phyloP scores from a whole-genome alignment of 345 rosid species.

The Syzygium grande region DNA sequence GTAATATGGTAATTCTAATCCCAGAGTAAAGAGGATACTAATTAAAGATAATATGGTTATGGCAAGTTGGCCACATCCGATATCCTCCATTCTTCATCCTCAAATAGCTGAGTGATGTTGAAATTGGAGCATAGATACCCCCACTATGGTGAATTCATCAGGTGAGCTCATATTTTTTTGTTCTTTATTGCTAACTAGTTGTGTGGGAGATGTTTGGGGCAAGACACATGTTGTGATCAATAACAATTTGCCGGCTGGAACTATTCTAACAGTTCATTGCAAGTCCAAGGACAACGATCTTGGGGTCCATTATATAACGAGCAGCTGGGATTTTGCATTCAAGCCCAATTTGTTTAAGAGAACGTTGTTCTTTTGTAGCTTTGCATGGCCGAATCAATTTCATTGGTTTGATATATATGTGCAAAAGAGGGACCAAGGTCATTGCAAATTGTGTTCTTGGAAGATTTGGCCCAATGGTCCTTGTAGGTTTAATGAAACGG shows the following conservation, averaged over 20 bases:
- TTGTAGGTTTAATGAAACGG: not conserved
- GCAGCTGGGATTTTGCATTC: not conserved
- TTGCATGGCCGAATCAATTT: not conserved
- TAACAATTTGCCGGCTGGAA: not conserved
- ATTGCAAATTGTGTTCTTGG: not conserved
- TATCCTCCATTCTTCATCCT: not conserved
- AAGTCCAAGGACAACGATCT: not conserved
- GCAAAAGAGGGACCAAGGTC: not conserved
- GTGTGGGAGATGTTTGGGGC: not conserved
- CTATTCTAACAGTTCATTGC: not conserved
- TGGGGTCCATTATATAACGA: not conserved
- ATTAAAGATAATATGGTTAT: not conserved
- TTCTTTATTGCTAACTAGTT: not conserved
- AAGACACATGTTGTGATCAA: not conserved
- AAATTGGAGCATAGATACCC: not conserved
- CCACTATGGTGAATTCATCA: not conserved
- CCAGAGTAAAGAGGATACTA: not conserved
- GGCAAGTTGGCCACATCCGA: not conserved
- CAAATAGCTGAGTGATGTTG: not conserved
- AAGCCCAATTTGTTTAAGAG: not conserved
- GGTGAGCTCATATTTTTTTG: not conserved
- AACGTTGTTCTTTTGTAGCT: not conserved
- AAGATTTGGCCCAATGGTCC: not conserved
- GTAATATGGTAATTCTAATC: not conserved
- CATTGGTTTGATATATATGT: not conserved